Evolutionary conservation across 495 filamentous ascomycete species (phyloP).

Genomic region (Aspergillus panamensis): DNA sequence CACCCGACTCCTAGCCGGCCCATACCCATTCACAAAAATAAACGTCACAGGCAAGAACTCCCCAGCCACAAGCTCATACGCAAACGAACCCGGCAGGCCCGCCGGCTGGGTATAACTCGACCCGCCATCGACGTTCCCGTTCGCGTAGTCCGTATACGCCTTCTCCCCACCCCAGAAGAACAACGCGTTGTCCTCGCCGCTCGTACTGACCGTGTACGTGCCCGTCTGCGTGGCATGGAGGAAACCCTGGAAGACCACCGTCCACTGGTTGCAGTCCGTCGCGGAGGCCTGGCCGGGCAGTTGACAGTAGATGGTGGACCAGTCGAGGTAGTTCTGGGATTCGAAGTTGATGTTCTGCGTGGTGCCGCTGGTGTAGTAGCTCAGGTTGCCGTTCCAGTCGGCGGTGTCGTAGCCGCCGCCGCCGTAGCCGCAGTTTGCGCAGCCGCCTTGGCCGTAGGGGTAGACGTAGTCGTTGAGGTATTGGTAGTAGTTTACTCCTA

Average conservation of each 20-base stretch:
- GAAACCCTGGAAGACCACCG: slow-evolving; percentile 13
- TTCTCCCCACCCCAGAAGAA: slow-evolving; percentile 8
- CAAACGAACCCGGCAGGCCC: not conserved
- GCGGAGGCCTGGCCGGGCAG: slow-evolving; percentile 6
- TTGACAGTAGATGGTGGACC: not conserved
- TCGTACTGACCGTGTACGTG: not conserved
- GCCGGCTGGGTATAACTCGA: not conserved
- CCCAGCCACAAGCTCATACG: not conserved
- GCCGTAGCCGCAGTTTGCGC: slow-evolving; percentile 1
- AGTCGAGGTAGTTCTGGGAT: not conserved
- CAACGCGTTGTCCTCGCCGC: slow-evolving; percentile 4
- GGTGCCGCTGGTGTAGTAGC: slow-evolving; percentile 5
- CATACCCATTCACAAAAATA: slow-evolving; percentile 4
- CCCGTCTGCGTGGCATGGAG: not conserved
- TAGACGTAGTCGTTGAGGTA: slow-evolving; percentile 15
- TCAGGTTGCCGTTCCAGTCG: slow-evolving; percentile 6
- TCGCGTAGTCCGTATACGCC: not conserved
- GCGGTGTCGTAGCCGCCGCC: slow-evolving; percentile 11
- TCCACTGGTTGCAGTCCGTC: slow-evolving; percentile 6
- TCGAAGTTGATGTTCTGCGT: slow-evolving; percentile 10
- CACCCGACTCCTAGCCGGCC: not conserved
- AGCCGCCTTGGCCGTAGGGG: slow-evolving; percentile 2
- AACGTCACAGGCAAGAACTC: not conserved
- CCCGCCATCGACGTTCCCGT: slow-evolving; percentile 1
- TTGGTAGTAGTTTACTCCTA: slow-evolving; percentile 15